A percentile compares a stretch with the other conserved stretches of the same genome.
Conservation (phyloP, 73 alveolate species). For the Paramecium pentaurelia region DNA sequence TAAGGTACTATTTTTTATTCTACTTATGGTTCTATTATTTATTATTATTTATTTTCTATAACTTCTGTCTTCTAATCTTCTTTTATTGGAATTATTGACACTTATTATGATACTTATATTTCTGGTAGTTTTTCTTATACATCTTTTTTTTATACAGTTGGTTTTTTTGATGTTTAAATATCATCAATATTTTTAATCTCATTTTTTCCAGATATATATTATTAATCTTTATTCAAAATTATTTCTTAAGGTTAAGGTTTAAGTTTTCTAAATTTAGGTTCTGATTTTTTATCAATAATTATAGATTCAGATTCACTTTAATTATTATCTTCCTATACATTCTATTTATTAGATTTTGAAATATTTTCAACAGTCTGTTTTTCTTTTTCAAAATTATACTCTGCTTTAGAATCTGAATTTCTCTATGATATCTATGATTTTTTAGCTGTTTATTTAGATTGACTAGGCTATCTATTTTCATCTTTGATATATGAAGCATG, state of each 20-base stretch:
- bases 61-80: neutral
- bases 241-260: neutral
- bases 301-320: neutral
- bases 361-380: neutral
- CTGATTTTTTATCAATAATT: neutral
- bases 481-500: neutral
- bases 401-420: neutral
- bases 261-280: neutral
- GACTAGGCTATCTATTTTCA: neutral
- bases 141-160: neutral
- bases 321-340: neutral
- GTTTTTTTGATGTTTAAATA: neutral
- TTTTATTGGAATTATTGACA: neutral
- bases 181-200: neutral
- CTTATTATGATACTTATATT: neutral
- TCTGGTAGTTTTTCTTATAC: neutral
- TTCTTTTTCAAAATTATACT: neutral
- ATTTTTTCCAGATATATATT: neutral
- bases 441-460: neutral
- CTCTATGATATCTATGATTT: neutral
- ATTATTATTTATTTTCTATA: neutral
- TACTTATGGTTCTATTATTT: neutral
- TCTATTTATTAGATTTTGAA: neutral
- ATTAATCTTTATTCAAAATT: neutral
- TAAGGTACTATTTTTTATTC: neutral